Evolutionary conservation across 1,284 basidiomycete genomes (phyloP).

Genomic region (Heterobasidion annosum): DNA sequence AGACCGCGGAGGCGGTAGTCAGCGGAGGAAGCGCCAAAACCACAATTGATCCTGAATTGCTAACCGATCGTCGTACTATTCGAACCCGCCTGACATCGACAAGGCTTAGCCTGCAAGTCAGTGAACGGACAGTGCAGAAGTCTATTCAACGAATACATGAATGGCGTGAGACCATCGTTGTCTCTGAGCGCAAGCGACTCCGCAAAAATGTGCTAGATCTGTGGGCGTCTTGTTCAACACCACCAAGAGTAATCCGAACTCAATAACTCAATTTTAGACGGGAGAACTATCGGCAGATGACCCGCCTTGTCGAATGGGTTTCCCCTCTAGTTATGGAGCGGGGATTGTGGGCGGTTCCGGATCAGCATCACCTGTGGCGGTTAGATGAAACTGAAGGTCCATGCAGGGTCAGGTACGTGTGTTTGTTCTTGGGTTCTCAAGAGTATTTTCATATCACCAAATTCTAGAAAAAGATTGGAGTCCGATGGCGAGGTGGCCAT

Average conservation of each 20-base stretch:
- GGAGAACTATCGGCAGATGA: constrained; percentile 63
- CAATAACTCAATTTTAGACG: constrained; percentile 30
- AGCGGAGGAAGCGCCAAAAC: constrained; percentile 37
- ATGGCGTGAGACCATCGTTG: constrained; percentile 60
- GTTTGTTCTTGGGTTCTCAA: neutral
- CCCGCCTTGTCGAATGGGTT: constrained; percentile 50
- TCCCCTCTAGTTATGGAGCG: constrained; percentile 57
- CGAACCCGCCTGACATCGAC: constrained; percentile 44
- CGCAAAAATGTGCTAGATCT: constrained; percentile 64
- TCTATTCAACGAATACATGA: constrained; percentile 52
- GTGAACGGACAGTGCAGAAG: constrained; percentile 53
- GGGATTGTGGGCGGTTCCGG: constrained; percentile 69
- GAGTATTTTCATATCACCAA: neutral
- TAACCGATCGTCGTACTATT: constrained; percentile 39
- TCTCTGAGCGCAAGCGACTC: constrained; percentile 59
- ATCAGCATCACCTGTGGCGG: constrained; percentile 49
- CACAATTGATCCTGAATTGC: constrained; percentile 39
- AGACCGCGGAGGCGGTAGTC: constrained; percentile 41
- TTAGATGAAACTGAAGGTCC: constrained; percentile 88
- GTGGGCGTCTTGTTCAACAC: constrained; percentile 29
- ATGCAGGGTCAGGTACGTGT: constrained; percentile 61
- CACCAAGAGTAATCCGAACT: neutral
- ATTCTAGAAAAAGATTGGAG: constrained; percentile 63
- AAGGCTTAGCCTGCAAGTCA: constrained; percentile 50
- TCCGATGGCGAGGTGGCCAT: constrained; percentile 41